Percentiles rank a stretch among this genome's conserved stretches.
Evolutionary conservation across 805 yeast genomes (phyloP).

Genomic region (Hanseniaspora singularis): DNA sequence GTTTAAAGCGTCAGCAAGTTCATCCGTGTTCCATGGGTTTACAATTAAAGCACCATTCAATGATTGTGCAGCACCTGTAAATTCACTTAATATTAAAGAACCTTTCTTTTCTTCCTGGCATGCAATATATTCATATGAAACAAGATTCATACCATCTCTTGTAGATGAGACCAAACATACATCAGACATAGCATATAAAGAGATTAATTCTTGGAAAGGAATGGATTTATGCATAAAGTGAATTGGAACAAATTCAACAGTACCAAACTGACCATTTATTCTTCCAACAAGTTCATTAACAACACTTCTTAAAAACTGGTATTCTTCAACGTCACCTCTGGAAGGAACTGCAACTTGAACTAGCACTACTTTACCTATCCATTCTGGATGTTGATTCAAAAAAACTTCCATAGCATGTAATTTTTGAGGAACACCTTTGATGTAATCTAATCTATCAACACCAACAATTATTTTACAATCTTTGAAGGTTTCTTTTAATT

Average conservation of each 20-base stretch:
- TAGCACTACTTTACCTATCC: slow-evolving; percentile 92
- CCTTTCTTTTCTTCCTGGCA: slow-evolving; percentile 85
- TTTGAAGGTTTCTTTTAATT: slow-evolving; percentile 52
- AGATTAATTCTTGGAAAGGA: slow-evolving; percentile 80
- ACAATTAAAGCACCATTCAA: slow-evolving; percentile 87
- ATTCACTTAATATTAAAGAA: slow-evolving; percentile 76
- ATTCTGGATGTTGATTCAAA: slow-evolving; percentile 84
- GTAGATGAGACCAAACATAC: slow-evolving; percentile 89
- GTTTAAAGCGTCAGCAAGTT: slow-evolving; percentile 69
- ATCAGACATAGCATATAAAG: slow-evolving; percentile 75
- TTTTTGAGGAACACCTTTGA: slow-evolving; percentile 96
- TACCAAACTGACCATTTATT: slow-evolving; percentile 90
- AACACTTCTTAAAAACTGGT: slow-evolving; percentile 81
- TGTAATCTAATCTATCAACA: slow-evolving; percentile 90
- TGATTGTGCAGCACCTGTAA: slow-evolving; percentile 99
- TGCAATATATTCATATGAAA: slow-evolving; percentile 90
- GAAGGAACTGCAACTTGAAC: slow-evolving; percentile 97
- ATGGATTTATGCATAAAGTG: slow-evolving; percentile 91
- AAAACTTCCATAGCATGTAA: slow-evolving; percentile 92
- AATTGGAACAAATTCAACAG: slow-evolving; percentile 94
- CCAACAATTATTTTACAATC: slow-evolving; percentile 86
- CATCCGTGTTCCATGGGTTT: slow-evolving; percentile 98
- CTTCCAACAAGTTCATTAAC: slow-evolving; percentile 95
- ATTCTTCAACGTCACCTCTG: slow-evolving; percentile 95
- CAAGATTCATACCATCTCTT: slow-evolving; percentile 97